Evolutionary conservation across 768 basidiomycete species (phyloP).

Genomic region (Podaxis sp.): DNA sequence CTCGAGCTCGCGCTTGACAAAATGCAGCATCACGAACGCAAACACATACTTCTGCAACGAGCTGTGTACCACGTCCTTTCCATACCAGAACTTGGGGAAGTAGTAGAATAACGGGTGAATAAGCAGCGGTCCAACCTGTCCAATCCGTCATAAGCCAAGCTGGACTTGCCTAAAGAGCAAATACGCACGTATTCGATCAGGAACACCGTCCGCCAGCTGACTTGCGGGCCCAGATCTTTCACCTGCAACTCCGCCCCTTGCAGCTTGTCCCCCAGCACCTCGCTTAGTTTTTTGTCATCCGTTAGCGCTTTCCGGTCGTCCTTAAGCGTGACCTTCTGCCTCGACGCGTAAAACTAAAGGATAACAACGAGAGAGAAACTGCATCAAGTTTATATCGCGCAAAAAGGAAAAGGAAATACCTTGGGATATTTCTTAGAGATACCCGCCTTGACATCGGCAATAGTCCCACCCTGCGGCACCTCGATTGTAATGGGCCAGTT

Average conservation of each 20-base stretch:
- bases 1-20: constrained; percentile 89
- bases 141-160: constrained; percentile 9
- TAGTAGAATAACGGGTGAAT: constrained; percentile 87
- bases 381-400: neutral
- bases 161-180: neutral
- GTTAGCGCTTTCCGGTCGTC: constrained; percentile 61
- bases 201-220: constrained; percentile 88
- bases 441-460: constrained; percentile 68
- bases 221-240: constrained; percentile 91
- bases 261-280: constrained; percentile 47
- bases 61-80: constrained; percentile 69
- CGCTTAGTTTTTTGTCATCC: constrained; percentile 60
- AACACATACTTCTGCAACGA: constrained; percentile 77
- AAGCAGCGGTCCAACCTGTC: constrained; percentile 80
- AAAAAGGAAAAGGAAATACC: constrained; percentile 22
- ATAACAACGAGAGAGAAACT: neutral
- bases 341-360: constrained; percentile 61
- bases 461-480: constrained; percentile 50
- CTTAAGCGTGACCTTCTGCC: constrained; percentile 73
- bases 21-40: constrained; percentile 80
- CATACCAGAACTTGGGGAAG: constrained; percentile 70
- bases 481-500: constrained; percentile 53
- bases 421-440: constrained; percentile 46
- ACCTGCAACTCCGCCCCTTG: constrained; percentile 68
- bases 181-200: constrained; percentile 89